Percentiles rank a stretch among this genome's conserved stretches.
These are phyloP conservation scores for Plasmodium relictum DNA, from an alignment of 169 alveolate species.

Conservation along the genomic window DNA sequence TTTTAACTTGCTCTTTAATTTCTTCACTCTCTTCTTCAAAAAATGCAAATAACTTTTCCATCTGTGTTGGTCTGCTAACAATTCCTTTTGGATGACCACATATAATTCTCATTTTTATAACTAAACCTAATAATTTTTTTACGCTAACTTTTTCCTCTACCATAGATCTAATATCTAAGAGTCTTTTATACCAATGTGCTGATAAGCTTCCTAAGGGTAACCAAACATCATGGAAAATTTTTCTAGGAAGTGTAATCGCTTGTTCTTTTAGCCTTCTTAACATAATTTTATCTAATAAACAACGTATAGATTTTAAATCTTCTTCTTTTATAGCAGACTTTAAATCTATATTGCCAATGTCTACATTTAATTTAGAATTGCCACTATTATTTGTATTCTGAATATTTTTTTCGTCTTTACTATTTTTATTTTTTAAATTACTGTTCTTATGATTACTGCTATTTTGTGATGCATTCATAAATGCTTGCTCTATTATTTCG, in stretches of 20 bases:
- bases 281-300: conserved; percentile 88
- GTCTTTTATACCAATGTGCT: conserved; percentile 89
- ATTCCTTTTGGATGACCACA: conserved; percentile 93
- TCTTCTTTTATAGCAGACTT: conserved; percentile 81
- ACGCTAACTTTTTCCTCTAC: conserved; percentile 88
- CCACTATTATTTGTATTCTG: conserved; percentile 51
- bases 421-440: conserved; percentile 11
- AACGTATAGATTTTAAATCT: conserved; percentile 87
- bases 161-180: conserved; percentile 86
- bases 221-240: conserved; percentile 93
- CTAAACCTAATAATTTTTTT: conserved; percentile 90
- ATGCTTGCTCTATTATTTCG: conserved; percentile 95
- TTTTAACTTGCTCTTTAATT: conserved; percentile 78
- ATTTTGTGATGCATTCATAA: conserved; percentile 71
- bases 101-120: conserved; percentile 92
- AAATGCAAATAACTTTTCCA: conserved; percentile 87
- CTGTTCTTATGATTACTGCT: conserved; percentile 18
- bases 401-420: conserved; percentile 8
- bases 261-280: conserved; percentile 92
- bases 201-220: conserved; percentile 90
- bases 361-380: conserved; percentile 25
- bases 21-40: conserved; percentile 84
- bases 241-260: conserved; percentile 91
- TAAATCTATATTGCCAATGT: conserved; percentile 73
- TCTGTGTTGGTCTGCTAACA: conserved; percentile 88